These are phyloP conservation scores for Rhizopogon salebrosus DNA, from an alignment of 768 basidiomycete genomes.

Conservation along the genomic window DNA sequence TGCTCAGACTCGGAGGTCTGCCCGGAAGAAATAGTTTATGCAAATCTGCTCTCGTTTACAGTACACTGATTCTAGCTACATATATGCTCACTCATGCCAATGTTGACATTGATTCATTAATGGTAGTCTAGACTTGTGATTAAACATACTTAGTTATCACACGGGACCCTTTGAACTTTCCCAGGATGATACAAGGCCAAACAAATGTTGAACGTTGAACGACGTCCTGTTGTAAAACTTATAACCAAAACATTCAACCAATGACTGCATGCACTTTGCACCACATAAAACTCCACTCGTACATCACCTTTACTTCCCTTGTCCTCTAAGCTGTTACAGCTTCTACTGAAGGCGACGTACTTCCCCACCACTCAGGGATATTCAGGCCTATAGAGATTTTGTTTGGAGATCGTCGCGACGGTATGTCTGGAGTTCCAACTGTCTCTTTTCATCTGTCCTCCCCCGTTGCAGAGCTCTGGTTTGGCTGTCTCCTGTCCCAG, in stretches of 20 bases:
- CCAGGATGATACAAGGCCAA: neutral
- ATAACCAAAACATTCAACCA: too few relatives aligned
- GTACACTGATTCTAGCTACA: neutral
- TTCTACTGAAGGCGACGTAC: too few relatives aligned
- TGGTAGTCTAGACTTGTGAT: neutral
- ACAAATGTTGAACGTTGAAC: neutral
- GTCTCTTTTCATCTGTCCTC: too few relatives aligned
- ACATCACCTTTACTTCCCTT: slow-evolving; percentile 35
- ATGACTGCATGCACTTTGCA: slow-evolving; percentile 67
- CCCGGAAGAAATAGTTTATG: neutral
- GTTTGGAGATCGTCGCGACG: too few relatives aligned
- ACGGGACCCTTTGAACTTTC: neutral
- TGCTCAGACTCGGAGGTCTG: neutral
- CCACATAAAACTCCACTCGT: slow-evolving; percentile 54
- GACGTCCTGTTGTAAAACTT: too few relatives aligned
- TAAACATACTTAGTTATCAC: neutral
- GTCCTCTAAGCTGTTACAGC: slow-evolving; percentile 41
- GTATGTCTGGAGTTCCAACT: too few relatives aligned
- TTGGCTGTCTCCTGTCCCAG: too few relatives aligned
- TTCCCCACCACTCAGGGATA: too few relatives aligned
- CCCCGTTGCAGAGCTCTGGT: too few relatives aligned
- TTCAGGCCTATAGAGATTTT: too few relatives aligned
- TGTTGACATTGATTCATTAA: too few relatives aligned
- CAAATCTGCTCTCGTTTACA: too few relatives aligned
- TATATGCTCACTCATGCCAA: neutral